Base-by-base conservation (phyloP, 495 filamentous ascomycete species). In the Neurospora hispaniola region DNA sequence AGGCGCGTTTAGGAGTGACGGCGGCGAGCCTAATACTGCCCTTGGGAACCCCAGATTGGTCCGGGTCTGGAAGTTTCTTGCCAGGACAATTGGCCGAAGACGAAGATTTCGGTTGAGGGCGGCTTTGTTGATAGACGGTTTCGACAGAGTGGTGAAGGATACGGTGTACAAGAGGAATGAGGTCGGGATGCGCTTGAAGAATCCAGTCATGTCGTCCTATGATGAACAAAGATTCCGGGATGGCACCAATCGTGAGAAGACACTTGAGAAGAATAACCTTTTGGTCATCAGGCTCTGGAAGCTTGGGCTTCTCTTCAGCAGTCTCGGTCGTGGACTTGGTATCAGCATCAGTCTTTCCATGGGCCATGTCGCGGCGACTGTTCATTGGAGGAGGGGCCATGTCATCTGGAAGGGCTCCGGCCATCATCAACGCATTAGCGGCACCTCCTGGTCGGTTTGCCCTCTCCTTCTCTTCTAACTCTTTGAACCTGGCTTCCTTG, bases 191-290 rank as follows among this genome's bases (percentile, higher is more conserved):
- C 3, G 87, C 89, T 69, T 97, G 92, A 54, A 93, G 88, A 16
- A 98, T 87, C 93, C 96, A 98, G 31, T 92, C 91, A 77, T 96
- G 96, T 72, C 91, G 90, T 68, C 94, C 95, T 42, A 99, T 87
- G 68, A 99, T 92, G 80, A 94, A 98, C 27, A 98, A 86, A 2
- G 96, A 89, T 80, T 98, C 96, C 0, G 96, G 95, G 40, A 99
- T 85, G 18, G 96, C 96, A 31, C 96, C 96, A 74, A 98, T 94
- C 12, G 90, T 90, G 5, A 99, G 86, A 27, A 99, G 86, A 76
- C 93, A 93, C 75, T 91, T 92, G 43, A 99, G 86, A 1, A 99
- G 85, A 69, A 88, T 82, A 0, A 94, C 89, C 80, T 98, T 98
- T 77, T 98, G 96, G 74, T 98, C 94, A n/a, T 88, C 84, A 3